These are phyloP conservation scores for Termitomyces sp. DNA, from an alignment of 768 basidiomycete species.

Conservation along the genomic window DNA sequence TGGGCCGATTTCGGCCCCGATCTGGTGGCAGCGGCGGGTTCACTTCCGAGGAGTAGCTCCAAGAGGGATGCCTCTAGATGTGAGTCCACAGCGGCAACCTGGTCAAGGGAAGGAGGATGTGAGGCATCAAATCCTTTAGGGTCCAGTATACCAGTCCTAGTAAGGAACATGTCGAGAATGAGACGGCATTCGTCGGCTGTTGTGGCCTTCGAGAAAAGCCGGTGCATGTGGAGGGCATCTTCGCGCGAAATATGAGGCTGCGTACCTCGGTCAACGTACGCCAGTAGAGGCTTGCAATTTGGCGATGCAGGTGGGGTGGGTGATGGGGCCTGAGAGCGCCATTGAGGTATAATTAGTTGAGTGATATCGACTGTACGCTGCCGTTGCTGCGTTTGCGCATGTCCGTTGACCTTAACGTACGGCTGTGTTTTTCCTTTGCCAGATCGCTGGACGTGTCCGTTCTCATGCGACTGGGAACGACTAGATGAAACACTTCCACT, in stretches of 20 bases:
- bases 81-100: slow-evolving; percentile 18
- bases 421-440: background rate
- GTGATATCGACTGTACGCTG: slow-evolving; percentile 1
- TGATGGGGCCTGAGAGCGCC: background rate
- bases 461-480: background rate
- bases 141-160: slow-evolving; percentile 45
- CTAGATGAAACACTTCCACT: slow-evolving; percentile 5
- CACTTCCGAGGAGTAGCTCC: slow-evolving; percentile 37
- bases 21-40: background rate
- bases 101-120: slow-evolving; percentile 24
- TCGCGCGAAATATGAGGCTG: slow-evolving; percentile 28
- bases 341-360: background rate
- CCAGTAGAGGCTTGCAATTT: slow-evolving; percentile 15
- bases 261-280: slow-evolving; percentile 11
- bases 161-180: slow-evolving; percentile 78
- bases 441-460: slow-evolving; percentile 1
- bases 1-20: slow-evolving; percentile 7
- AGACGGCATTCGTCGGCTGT: slow-evolving; percentile 80
- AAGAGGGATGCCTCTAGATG: slow-evolving; percentile 46
- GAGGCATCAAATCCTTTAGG: slow-evolving; percentile 25
- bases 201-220: slow-evolving; percentile 61
- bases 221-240: slow-evolving; percentile 62
- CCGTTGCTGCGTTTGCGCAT: background rate
- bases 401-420: background rate
- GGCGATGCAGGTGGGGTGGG: slow-evolving; percentile 2